Percentiles rank a stretch among this genome's conserved stretches.
These are phyloP conservation scores for Arxiozyma slooffiae DNA, from an alignment of 1,139 yeast species.

Conservation along the genomic window DNA sequence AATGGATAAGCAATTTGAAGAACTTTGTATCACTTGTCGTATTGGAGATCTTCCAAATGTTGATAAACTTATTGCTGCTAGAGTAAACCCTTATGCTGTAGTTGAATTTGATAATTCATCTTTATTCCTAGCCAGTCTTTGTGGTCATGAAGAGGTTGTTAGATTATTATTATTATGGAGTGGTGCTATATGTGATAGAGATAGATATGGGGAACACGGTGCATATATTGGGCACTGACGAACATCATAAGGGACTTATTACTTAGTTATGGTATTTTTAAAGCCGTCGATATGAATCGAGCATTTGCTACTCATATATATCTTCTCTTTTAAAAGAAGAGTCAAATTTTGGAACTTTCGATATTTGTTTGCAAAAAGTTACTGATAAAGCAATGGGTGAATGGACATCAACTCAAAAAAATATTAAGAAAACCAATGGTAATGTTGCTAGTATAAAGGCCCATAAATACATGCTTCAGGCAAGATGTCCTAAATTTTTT, in stretches of 20 bases:
- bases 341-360: constrained; percentile 26
- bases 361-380: background rate
- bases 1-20: constrained; percentile 20
- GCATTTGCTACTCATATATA: constrained; percentile 68
- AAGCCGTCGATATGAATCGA: constrained; percentile 56
- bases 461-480: constrained; percentile 35
- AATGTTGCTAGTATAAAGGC: constrained; percentile 4
- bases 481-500: constrained; percentile 31
- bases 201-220: constrained; percentile 70
- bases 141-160: constrained; percentile 64
- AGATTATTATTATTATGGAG: constrained; percentile 45
- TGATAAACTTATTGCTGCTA: constrained; percentile 46
- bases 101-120: constrained; percentile 74
- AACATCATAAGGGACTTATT: constrained; percentile 53
- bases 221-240: constrained; percentile 68
- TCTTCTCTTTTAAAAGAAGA: constrained; percentile 39
- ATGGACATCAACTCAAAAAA: background rate
- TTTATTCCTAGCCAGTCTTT: constrained; percentile 57
- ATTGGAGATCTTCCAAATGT: constrained; percentile 57
- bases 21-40: constrained; percentile 58
- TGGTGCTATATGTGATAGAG: constrained; percentile 73
- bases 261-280: constrained; percentile 54
- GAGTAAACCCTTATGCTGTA: constrained; percentile 48
- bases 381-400: background rate
- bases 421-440: too few species aligned